Evolutionary conservation across 1,284 basidiomycete genomes (phyloP).

Genomic region (Anthracocystis panici-leucophaei): DNA sequence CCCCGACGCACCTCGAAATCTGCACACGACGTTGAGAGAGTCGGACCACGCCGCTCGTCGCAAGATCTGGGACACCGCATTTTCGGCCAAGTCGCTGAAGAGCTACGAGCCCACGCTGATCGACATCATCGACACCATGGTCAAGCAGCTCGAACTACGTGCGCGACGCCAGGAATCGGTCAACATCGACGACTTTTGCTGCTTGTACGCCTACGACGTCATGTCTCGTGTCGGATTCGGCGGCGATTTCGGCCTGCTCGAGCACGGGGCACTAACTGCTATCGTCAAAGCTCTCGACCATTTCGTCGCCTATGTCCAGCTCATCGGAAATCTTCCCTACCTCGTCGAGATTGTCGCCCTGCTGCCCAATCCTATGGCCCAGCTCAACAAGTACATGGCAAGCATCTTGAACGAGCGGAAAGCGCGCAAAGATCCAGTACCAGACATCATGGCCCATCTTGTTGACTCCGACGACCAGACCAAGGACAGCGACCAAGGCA

Average conservation of each 20-base stretch:
- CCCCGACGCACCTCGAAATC: slow-evolving; percentile 21
- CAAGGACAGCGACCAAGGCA: neutral
- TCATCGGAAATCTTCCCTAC: slow-evolving; percentile 47
- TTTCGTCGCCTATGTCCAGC: slow-evolving; percentile 31
- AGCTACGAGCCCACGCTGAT: slow-evolving; percentile 44
- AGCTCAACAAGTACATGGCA: slow-evolving; percentile 43
- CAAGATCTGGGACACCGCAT: slow-evolving; percentile 50
- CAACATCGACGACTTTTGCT: slow-evolving; percentile 41
- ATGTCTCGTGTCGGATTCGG: slow-evolving; percentile 43
- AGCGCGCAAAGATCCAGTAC: slow-evolving; percentile 15
- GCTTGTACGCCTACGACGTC: slow-evolving; percentile 47
- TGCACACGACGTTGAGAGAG: slow-evolving; percentile 33
- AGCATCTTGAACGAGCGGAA: slow-evolving; percentile 33
- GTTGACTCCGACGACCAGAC: slow-evolving; percentile 17
- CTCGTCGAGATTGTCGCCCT: slow-evolving; percentile 28
- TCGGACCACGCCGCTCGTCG: slow-evolving; percentile 26
- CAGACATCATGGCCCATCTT: slow-evolving; percentile 41
- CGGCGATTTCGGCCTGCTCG: slow-evolving; percentile 39
- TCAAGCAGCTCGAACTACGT: slow-evolving; percentile 31
- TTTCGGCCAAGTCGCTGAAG: slow-evolving; percentile 45
- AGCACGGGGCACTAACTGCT: slow-evolving; percentile 30
- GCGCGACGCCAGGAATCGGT: slow-evolving; percentile 28
- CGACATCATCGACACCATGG: slow-evolving; percentile 29
- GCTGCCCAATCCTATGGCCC: slow-evolving; percentile 42
- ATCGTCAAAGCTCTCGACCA: slow-evolving; percentile 37